A percentile compares a stretch with the other conserved stretches of the same genome.
Evolutionary conservation across 495 filamentous ascomycete genomes (phyloP).

Genomic region (Collariella sp.): DNA sequence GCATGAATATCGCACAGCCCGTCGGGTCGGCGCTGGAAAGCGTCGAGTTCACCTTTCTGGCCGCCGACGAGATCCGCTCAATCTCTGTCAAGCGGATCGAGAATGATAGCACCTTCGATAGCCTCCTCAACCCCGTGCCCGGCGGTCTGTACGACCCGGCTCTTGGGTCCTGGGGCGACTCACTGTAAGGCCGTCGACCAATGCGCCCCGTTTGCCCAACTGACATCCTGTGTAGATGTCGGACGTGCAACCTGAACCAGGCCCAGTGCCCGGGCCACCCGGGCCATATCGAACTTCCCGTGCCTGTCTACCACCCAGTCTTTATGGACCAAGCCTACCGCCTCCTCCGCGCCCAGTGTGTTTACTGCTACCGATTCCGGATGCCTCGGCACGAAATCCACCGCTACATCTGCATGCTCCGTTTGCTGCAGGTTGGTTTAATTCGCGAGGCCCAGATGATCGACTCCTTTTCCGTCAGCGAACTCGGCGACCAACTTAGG

Average conservation of each 20-base stretch:
- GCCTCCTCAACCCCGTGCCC: slow-evolving; percentile 71
- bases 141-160: slow-evolving; percentile 90
- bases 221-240: slow-evolving; percentile 51
- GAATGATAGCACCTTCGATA: slow-evolving; percentile 83
- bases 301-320: slow-evolving; percentile 84
- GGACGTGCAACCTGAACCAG: slow-evolving; percentile 74
- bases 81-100: slow-evolving; percentile 89
- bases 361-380: slow-evolving; percentile 78
- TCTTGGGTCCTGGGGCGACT: slow-evolving; percentile 81
- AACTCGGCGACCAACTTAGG: slow-evolving; percentile 25
- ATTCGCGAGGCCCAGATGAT: slow-evolving; percentile 63
- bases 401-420: slow-evolving; percentile 73
- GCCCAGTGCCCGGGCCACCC: slow-evolving; percentile 83
- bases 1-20: slow-evolving; percentile 82
- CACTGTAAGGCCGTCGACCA: slow-evolving; percentile 50
- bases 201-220: not conserved
- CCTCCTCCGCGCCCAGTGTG: slow-evolving; percentile 75
- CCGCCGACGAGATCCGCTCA: slow-evolving; percentile 69
- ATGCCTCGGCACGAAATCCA: slow-evolving; percentile 65
- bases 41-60: slow-evolving; percentile 81
- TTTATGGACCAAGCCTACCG: slow-evolving; percentile 87
- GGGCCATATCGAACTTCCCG: slow-evolving; percentile 90
- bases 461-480: slow-evolving; percentile 47
- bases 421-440: slow-evolving; percentile 76
- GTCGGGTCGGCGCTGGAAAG: slow-evolving; percentile 75